phyloP scores from a whole-genome alignment of 352 stramenopile genomes.

The Pythium sukuiense region DNA sequence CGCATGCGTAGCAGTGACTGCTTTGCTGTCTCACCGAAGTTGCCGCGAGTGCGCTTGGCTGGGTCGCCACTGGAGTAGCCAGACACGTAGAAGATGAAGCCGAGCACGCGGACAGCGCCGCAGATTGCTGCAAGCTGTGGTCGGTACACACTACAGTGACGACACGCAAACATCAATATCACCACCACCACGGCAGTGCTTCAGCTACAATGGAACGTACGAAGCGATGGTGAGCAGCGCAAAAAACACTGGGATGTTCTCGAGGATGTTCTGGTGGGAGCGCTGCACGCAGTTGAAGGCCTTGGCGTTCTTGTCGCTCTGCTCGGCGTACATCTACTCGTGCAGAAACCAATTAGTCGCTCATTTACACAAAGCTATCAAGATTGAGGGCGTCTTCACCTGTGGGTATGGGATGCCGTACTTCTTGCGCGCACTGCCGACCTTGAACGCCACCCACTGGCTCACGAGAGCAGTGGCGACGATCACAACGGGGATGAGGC shows the following conservation, averaged over 20 bases:
- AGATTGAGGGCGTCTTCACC: too few species aligned
- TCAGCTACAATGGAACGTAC: conserved; percentile 49
- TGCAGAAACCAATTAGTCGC: background rate
- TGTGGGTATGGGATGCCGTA: conserved; percentile 59
- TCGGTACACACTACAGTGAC: conserved; percentile 45
- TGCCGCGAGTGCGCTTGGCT: conserved; percentile 51
- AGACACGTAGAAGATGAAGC: conserved; percentile 67
- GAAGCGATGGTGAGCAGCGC: conserved; percentile 49
- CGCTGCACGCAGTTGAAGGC: conserved; percentile 92
- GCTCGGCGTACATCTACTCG: conserved; percentile 85
- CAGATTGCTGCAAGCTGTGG: conserved; percentile 57
- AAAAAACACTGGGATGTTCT: conserved; percentile 82
- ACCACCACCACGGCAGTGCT: background rate
- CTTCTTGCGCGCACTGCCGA: conserved; percentile 59
- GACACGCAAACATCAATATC: background rate
- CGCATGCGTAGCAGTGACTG: too few species aligned
- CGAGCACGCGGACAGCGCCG: conserved; percentile 47
- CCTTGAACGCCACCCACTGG: conserved; percentile 57
- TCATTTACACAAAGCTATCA: too few species aligned
- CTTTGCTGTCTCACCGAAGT: conserved; percentile 50
- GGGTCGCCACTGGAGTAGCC: conserved; percentile 64
- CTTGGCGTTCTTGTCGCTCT: conserved; percentile 87
- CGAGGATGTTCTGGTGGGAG: conserved; percentile 91
- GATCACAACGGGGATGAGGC: conserved; percentile 57
- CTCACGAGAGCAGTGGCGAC: conserved; percentile 57